Conservation (phyloP, 306 rosid genomes). For the Prinsepia uniflora region DNA sequence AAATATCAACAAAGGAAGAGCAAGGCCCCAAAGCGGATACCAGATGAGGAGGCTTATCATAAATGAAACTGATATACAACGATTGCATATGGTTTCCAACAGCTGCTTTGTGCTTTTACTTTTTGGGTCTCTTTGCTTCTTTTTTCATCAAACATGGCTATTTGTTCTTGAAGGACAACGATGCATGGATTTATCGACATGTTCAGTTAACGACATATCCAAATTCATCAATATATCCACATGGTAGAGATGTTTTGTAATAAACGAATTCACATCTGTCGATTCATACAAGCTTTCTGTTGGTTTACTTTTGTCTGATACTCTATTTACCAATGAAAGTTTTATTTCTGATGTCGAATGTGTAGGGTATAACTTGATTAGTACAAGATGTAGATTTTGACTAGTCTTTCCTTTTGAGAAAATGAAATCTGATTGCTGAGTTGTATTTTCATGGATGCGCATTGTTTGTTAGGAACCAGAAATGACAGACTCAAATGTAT, state of each 20-base stretch:
- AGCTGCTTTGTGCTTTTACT: conserved; percentile 18
- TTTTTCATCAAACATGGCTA: conserved; percentile 1
- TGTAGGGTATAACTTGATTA: not conserved
- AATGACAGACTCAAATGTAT: not conserved
- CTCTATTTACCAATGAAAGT: not conserved
- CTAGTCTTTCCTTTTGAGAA: not conserved
- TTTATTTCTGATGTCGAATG: not conserved
- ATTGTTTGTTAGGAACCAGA: not conserved
- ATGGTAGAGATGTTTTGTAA: not conserved
- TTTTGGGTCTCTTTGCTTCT: not conserved
- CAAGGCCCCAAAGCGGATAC: conserved; percentile 42
- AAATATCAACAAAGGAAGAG: conserved; percentile 72
- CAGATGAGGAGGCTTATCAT: conserved; percentile 56
- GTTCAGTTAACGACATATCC: not conserved
- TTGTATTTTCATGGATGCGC: no score
- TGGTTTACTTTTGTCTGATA: not conserved
- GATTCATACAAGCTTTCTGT: not conserved
- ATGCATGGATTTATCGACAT: not conserved
- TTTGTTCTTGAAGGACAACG: not conserved
- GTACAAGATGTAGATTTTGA: no score
- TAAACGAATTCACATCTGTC: conserved; percentile 7
- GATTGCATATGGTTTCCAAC: conserved; percentile 18
- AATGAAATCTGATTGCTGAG: not conserved
- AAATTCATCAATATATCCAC: not conserved
- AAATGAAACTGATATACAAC: conserved; percentile 39